These are phyloP conservation scores for Tetragonia tetragonoides DNA, from an alignment of 148 eudicot genomes.

Conservation along the genomic window DNA sequence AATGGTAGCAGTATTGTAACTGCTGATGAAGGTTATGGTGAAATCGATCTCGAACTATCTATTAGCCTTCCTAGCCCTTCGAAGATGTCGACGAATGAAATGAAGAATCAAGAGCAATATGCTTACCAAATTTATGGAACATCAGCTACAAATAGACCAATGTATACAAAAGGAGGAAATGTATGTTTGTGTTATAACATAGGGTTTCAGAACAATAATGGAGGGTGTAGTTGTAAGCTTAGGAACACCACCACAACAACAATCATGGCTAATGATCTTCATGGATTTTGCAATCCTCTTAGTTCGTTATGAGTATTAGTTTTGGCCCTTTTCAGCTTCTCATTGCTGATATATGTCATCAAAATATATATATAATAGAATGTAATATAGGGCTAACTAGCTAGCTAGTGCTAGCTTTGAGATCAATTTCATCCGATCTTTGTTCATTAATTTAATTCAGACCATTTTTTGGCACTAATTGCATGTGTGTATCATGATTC, in stretches of 20 bases:
- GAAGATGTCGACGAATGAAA: not conserved
- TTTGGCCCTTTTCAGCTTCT: not conserved
- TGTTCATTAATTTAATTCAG: too few relatives aligned
- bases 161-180: constrained; percentile 9
- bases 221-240: constrained; percentile 26
- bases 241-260: constrained; percentile 14
- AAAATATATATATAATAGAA: not conserved
- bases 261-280: not conserved
- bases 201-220: constrained; percentile 29
- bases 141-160: not conserved
- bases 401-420: not conserved
- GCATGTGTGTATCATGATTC: too few relatives aligned
- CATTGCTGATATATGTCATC: not conserved
- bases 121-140: constrained; percentile 12
- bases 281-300: constrained; percentile 12
- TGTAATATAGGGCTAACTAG: not conserved
- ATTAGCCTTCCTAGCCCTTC: constrained; percentile 30
- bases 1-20: constrained; percentile 34
- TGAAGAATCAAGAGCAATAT: constrained; percentile 8
- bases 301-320: not conserved
- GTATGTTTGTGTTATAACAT: constrained; percentile 32
- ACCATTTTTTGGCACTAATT: too few relatives aligned
- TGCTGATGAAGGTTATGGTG: constrained; percentile 17
- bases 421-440: too few relatives aligned
- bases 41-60: constrained; percentile 31